Conservation (phyloP, 192 early-diverging fungal genomes). For the Backusella tarrabulga region DNA sequence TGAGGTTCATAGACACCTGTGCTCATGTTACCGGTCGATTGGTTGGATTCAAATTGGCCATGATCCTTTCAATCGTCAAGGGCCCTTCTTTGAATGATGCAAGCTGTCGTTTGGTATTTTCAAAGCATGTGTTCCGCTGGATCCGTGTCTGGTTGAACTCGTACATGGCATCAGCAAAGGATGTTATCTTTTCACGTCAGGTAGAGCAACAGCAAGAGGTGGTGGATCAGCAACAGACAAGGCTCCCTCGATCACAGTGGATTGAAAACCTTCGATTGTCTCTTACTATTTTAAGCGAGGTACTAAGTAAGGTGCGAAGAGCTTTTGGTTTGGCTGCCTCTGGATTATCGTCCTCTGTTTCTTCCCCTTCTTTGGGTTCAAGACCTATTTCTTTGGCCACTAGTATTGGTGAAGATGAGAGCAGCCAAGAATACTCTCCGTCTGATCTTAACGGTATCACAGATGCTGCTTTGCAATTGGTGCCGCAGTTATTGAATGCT, state of each 20-base stretch:
- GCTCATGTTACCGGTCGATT: constrained; percentile 35
- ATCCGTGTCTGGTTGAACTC: constrained; percentile 34
- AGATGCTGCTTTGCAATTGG: constrained; percentile 15
- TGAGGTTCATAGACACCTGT: constrained; percentile 35
- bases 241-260: constrained; percentile 38
- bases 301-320: constrained; percentile 37
- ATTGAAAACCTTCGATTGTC: constrained; percentile 41
- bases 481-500: constrained; percentile 29
- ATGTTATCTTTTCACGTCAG: constrained; percentile 33
- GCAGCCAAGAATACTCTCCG: constrained; percentile 15
- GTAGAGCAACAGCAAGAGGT: constrained; percentile 11
- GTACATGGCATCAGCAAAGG: constrained; percentile 37
- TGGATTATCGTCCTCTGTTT: constrained; percentile 20
- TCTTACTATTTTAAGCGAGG: constrained; percentile 34
- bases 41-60: constrained; percentile 29
- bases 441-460: constrained; percentile 16
- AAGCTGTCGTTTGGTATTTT: constrained; percentile 11
- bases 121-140: constrained; percentile 23
- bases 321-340: constrained; percentile 20
- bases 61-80: constrained; percentile 32
- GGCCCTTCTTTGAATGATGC: constrained; percentile 27
- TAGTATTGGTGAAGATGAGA: constrained; percentile 13
- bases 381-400: constrained; percentile 18
- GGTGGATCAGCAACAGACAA: constrained; percentile 10
- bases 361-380: constrained; percentile 20